Evolutionary conservation across 768 basidiomycete genomes (phyloP).

Genomic region (Xanthoconium stramineum): DNA sequence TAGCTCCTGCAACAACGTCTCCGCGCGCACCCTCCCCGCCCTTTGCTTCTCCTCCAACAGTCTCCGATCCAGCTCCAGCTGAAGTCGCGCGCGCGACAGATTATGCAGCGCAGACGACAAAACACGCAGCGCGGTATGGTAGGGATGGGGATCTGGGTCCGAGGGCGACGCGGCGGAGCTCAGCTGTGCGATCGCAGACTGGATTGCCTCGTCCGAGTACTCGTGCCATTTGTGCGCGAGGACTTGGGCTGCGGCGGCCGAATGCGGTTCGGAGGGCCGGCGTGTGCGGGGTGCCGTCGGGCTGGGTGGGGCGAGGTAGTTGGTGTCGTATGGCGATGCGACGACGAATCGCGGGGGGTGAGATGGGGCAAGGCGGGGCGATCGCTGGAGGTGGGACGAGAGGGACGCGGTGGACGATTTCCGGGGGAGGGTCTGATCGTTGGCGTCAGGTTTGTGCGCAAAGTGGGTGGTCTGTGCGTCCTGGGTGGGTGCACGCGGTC

Average conservation of each 20-base stretch:
- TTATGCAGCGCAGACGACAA: slow-evolving; percentile 66
- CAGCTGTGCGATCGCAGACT: slow-evolving; percentile 55
- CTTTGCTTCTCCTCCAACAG: slow-evolving; percentile 58
- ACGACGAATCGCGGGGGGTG: slow-evolving; percentile 38
- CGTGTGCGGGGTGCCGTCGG: slow-evolving; percentile 22
- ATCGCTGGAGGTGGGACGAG: slow-evolving; percentile 38
- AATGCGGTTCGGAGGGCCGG: slow-evolving; percentile 9
- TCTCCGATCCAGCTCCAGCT: slow-evolving; percentile 60
- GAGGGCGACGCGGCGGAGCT: slow-evolving; percentile 44
- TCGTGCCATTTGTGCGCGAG: slow-evolving; percentile 74
- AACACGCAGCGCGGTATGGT: slow-evolving; percentile 64
- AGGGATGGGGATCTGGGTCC: slow-evolving; percentile 49
- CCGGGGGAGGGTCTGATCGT: slow-evolving; percentile 30
- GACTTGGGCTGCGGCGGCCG: slow-evolving; percentile 42
- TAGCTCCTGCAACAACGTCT: slow-evolving; percentile 55
- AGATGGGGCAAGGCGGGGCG: slow-evolving; percentile 27
- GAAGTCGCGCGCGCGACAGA: slow-evolving; percentile 52
- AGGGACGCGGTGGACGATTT: slow-evolving; percentile 37
- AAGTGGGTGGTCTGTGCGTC: slow-evolving; percentile 55
- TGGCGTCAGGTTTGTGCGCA: slow-evolving; percentile 58
- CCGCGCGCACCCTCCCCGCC: slow-evolving; percentile 48
- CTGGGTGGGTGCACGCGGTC: slow-evolving; percentile 38
- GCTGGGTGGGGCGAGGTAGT: slow-evolving; percentile 34
- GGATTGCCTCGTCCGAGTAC: slow-evolving; percentile 72
- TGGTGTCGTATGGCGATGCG: slow-evolving; percentile 35